Base-by-base conservation (phyloP, 306 rosid species). In the Inga leiocalycina region DNA sequence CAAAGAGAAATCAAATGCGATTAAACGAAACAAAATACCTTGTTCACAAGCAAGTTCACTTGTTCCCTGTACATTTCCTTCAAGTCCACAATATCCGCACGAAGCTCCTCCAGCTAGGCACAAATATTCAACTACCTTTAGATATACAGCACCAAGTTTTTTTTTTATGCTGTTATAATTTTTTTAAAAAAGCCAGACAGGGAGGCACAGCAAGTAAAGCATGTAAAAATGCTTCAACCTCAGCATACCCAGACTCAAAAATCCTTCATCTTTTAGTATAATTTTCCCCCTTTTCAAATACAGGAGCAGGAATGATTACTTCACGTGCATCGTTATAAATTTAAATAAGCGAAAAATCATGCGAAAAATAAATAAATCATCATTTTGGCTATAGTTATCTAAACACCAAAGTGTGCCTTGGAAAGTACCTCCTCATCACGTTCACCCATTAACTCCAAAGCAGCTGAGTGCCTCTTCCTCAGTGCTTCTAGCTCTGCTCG, bases 381-480 rank as follows among this genome's bases (percentile, higher is more conserved):
- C 20, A 22, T 19, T 27, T 10, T 4, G 24, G 75, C 32, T 68
- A 39, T 16, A 30, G 34, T 57, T 30, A 71, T 71, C 75, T 24
- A 27, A 77, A 74, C 81, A 39, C 45, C 70, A 69, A 73, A 69
- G 62, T 75, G n/a, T 9, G 15, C 10, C 54, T 24, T 6, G 22
- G 35, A 79, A 35, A 46, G 30, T 78, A 48, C 69, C 70, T 70
- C 82, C 76, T 91, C 97, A 66, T 93, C 95, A 52, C 97, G 95
- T 90, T 93, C 97, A 9, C 97, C 97, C 97, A 93, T 93, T 77
- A 93, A 89, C 88, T 93, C 97, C 86, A 93, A 77, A 3, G 97
- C 95, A 79, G 97, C 88, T 79, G 93, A 85, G 85, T 93, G 97
- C 81, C 97, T 85, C 84, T 88, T 93, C 90, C 97, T 90, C 71